phyloP scores from a whole-genome alignment of 2,329 filamentous ascomycete genomes.

The Fonsecaea pedrosoi region DNA sequence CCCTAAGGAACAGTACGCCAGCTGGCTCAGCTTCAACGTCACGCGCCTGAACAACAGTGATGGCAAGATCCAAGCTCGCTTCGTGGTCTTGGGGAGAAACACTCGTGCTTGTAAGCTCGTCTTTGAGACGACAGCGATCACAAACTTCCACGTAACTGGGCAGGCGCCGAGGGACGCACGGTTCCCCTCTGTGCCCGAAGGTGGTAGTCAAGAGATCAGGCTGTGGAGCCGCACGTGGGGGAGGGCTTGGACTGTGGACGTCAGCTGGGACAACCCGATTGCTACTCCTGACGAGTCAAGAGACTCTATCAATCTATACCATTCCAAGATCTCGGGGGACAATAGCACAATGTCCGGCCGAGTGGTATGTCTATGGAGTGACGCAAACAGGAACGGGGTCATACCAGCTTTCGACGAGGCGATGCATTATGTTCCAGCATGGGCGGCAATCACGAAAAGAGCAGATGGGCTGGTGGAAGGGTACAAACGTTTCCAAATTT shows the following conservation, averaged over 20 bases:
- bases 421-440: slow-evolving; percentile 75
- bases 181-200: slow-evolving; percentile 68
- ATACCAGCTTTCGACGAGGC: slow-evolving; percentile 88
- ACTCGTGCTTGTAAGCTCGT: slow-evolving; percentile 78
- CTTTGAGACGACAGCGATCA: slow-evolving; percentile 70
- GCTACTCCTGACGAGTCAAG: not conserved
- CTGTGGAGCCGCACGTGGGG: slow-evolving; percentile 85
- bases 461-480: slow-evolving; percentile 82
- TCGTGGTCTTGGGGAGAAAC: slow-evolving; percentile 74
- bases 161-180: slow-evolving; percentile 66
- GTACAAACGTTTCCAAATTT: slow-evolving; percentile 70
- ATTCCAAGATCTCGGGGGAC: slow-evolving; percentile 43
- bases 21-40: slow-evolving; percentile 72
- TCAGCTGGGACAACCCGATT: slow-evolving; percentile 63
- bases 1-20: slow-evolving; percentile 53
- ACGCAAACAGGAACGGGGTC: slow-evolving; percentile 72
- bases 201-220: slow-evolving; percentile 71
- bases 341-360: slow-evolving; percentile 63
- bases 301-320: not conserved
- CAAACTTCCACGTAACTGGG: slow-evolving; percentile 68
- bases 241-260: slow-evolving; percentile 75
- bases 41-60: slow-evolving; percentile 51
- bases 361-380: slow-evolving; percentile 84
- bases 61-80: slow-evolving; percentile 59
- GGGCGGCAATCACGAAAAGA: slow-evolving; percentile 78